These are phyloP conservation scores for Stevia rebaudiana DNA, from an alignment of 140 eudicot genomes.

Conservation along the genomic window DNA sequence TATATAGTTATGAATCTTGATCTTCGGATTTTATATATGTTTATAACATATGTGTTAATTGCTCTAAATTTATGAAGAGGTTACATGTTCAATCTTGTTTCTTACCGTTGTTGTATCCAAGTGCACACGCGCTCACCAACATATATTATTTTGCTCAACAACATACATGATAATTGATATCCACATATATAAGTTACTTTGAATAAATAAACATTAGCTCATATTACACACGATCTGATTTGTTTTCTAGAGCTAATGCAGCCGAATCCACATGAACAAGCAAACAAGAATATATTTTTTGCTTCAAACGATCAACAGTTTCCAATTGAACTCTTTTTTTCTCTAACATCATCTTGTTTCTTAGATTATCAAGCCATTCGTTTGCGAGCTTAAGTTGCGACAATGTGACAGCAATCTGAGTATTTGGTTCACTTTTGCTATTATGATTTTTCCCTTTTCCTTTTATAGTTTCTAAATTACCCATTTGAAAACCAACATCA, in stretches of 20 bases:
- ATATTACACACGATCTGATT: constrained; percentile 20
- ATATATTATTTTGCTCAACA: neutral
- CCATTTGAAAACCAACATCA: constrained; percentile 54
- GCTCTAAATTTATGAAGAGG: neutral
- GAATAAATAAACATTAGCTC: constrained; percentile 12
- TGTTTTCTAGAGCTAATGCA: constrained; percentile 57
- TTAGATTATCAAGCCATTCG: constrained; percentile 70
- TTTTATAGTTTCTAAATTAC: constrained; percentile 34
- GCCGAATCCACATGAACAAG: constrained; percentile 79
- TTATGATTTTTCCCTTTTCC: constrained; percentile 36
- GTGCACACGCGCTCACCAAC: neutral
- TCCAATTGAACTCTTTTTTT: constrained; percentile 31
- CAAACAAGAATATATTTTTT: constrained; percentile 77
- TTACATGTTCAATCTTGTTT: neutral
- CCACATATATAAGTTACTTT: constrained; percentile 15
- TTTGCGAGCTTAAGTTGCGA: constrained; percentile 80
- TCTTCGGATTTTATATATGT: constrained; percentile 2
- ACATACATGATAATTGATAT: constrained; percentile 4
- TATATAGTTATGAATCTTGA: constrained; percentile 18
- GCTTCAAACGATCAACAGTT: constrained; percentile 59
- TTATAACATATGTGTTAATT: neutral
- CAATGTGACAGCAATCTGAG: constrained; percentile 65
- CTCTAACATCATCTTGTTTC: constrained; percentile 30
- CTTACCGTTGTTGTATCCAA: neutral
- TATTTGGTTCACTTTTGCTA: constrained; percentile 44